Conservation (phyloP, 2,329 filamentous ascomycete species). For the Xylaria sp. region DNA sequence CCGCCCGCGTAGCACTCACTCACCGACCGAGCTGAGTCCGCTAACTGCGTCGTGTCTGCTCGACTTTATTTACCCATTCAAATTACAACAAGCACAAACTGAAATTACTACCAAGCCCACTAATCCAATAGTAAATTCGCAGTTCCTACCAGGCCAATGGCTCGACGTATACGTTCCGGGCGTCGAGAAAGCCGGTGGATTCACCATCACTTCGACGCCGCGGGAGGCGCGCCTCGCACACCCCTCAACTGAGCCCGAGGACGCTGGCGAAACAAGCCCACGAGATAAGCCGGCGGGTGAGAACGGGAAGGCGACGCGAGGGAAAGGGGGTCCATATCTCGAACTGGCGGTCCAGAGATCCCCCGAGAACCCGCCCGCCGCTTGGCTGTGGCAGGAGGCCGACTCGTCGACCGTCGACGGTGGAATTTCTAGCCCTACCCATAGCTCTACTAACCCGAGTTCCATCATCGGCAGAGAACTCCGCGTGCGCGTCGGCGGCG, state of each 20-base stretch:
- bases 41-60: neutral
- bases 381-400: conserved; percentile 76
- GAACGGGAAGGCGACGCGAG: neutral
- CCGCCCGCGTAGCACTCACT: no score
- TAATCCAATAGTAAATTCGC: conserved; percentile 41
- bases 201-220: conserved; percentile 85
- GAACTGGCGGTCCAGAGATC: conserved; percentile 83
- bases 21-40: neutral
- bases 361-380: conserved; percentile 75
- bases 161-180: conserved; percentile 82
- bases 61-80: neutral
- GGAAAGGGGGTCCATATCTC: conserved; percentile 59
- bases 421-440: neutral
- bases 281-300: neutral
- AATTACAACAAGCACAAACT: neutral
- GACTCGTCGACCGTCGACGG: conserved; percentile 22
- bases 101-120: conserved; percentile 8
- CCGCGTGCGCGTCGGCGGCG: conserved; percentile 78
- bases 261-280: neutral
- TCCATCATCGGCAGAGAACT: conserved; percentile 69
- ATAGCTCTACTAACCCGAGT: neutral
- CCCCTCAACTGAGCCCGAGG: conserved; percentile 14
- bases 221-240: conserved; percentile 57
- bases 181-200: conserved; percentile 78
- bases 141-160: conserved; percentile 89